Conservation (phyloP, 495 filamentous ascomycete species). For the Neohortaea acidophila region DNA sequence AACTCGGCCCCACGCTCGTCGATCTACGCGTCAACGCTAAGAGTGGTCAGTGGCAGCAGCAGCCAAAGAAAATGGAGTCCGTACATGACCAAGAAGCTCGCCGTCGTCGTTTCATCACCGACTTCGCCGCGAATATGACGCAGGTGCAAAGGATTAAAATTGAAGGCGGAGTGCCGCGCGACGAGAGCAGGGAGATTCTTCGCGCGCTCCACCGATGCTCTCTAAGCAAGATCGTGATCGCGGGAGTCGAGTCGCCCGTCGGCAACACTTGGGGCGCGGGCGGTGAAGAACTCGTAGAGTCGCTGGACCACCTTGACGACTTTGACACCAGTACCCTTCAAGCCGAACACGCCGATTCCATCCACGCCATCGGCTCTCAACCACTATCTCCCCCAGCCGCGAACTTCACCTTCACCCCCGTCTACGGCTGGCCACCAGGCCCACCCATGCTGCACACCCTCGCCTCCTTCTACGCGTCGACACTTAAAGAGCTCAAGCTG, state of each 20-base stretch:
- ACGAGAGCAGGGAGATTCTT: slow-evolving; percentile 25
- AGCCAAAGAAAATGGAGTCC: slow-evolving; percentile 4
- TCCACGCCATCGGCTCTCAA: slow-evolving; percentile 1
- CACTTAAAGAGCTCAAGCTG: slow-evolving; percentile 24
- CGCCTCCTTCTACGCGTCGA: slow-evolving; percentile 18
- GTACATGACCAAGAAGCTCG: too few species aligned
- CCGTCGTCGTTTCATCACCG: slow-evolving; percentile 20
- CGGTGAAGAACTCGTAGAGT: slow-evolving; percentile 14
- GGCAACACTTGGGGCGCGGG: slow-evolving; percentile 25
- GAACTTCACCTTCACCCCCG: slow-evolving; percentile 16
- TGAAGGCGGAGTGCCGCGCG: slow-evolving; percentile 25
- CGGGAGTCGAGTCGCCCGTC: slow-evolving; percentile 19
- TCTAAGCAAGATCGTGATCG: slow-evolving; percentile 23
- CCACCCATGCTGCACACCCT: slow-evolving; percentile 23
- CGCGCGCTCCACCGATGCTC: slow-evolving; percentile 22
- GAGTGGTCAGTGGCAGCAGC: slow-evolving; percentile 11
- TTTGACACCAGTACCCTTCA: slow-evolving; percentile 11
- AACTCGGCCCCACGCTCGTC: slow-evolving; percentile 15
- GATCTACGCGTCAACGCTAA: slow-evolving; percentile 23
- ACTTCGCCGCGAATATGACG: slow-evolving; percentile 23
- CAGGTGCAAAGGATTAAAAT: slow-evolving; percentile 24
- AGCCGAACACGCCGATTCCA: slow-evolving; percentile 18
- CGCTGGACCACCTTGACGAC: slow-evolving; percentile 8
- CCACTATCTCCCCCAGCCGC: not conserved
- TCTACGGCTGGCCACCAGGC: slow-evolving; percentile 20